Conservation (phyloP, 2,329 filamentous ascomycete genomes). For the Phyllosticta paracitricarpa region DNA sequence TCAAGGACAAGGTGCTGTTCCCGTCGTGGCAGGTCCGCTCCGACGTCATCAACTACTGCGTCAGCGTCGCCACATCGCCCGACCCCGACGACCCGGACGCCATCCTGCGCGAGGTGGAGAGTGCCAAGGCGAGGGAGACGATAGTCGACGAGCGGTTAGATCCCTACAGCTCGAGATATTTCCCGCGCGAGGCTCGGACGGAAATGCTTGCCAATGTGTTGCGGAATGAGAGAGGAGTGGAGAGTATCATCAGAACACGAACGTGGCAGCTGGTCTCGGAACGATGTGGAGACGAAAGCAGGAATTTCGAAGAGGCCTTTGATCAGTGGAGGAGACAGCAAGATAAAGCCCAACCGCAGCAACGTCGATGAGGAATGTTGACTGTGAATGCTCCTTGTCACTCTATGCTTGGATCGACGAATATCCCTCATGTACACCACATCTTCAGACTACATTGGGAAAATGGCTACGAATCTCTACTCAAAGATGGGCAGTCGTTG, state of each 20-base stretch:
- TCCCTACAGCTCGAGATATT: slow-evolving; percentile 80
- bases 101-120: slow-evolving; percentile 58
- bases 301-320: slow-evolving; percentile 30
- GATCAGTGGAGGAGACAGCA: slow-evolving; percentile 21
- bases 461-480: not conserved
- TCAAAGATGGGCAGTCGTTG: not conserved
- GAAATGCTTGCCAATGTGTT: slow-evolving; percentile 66
- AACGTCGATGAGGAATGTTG: not conserved
- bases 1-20: slow-evolving; percentile 72
- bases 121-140: slow-evolving; percentile 57
- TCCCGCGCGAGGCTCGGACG: slow-evolving; percentile 67
- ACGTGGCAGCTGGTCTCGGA: slow-evolving; percentile 74
- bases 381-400: too few species aligned
- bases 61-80: slow-evolving; percentile 73
- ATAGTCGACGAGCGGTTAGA: slow-evolving; percentile 82
- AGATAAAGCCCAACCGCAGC: not conserved
- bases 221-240: slow-evolving; percentile 65
- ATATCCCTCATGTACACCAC: not conserved
- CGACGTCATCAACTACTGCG: slow-evolving; percentile 82
- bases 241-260: slow-evolving; percentile 67
- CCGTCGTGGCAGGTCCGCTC: slow-evolving; percentile 78
- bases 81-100: slow-evolving; percentile 80
- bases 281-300: slow-evolving; percentile 53
- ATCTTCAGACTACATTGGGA: not conserved
- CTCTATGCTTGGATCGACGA: too few species aligned